phyloP scores from a whole-genome alignment of 805 yeast genomes.

The Pichia ethanolica region DNA sequence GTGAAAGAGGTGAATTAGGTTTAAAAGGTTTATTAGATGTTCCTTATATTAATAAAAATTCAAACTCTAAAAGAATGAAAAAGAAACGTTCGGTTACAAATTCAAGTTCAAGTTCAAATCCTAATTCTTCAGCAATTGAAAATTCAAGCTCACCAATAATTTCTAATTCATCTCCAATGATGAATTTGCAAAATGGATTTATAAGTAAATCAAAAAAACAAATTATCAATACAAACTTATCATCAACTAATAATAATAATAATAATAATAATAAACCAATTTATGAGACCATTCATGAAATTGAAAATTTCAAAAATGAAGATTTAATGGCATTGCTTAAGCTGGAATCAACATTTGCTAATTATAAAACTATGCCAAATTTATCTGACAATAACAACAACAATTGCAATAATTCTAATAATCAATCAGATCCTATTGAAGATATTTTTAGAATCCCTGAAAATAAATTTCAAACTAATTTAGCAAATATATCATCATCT shows the following conservation, averaged over 20 bases:
- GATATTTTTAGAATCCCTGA: slow-evolving; percentile 6
- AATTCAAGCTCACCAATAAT: slow-evolving; percentile 9
- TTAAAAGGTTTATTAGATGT: slow-evolving; percentile 27
- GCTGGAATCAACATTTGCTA: background rate
- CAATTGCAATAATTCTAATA: background rate
- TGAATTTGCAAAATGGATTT: slow-evolving; percentile 5
- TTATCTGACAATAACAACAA: background rate
- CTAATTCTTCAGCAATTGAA: background rate
- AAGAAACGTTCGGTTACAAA: background rate
- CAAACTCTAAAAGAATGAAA: slow-evolving; percentile 2
- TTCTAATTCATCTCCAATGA: slow-evolving; percentile 3
- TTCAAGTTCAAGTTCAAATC: background rate
- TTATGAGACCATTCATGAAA: background rate
- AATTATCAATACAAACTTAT: too few relatives aligned
- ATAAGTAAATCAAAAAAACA: background rate
- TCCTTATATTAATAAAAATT: slow-evolving; percentile 18
- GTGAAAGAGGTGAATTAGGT: slow-evolving; percentile 29
- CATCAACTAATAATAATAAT: background rate
- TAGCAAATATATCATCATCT: background rate
- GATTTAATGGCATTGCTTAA: slow-evolving; percentile 1
- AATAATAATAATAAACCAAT: background rate
- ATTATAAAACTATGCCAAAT: background rate
- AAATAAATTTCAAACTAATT: background rate
- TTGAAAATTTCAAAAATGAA: background rate
- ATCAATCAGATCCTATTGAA: background rate